A percentile compares a stretch with the other conserved stretches of the same genome.
Conservation (phyloP, 2,329 filamentous ascomycete species). For the Alternaria dauci region DNA sequence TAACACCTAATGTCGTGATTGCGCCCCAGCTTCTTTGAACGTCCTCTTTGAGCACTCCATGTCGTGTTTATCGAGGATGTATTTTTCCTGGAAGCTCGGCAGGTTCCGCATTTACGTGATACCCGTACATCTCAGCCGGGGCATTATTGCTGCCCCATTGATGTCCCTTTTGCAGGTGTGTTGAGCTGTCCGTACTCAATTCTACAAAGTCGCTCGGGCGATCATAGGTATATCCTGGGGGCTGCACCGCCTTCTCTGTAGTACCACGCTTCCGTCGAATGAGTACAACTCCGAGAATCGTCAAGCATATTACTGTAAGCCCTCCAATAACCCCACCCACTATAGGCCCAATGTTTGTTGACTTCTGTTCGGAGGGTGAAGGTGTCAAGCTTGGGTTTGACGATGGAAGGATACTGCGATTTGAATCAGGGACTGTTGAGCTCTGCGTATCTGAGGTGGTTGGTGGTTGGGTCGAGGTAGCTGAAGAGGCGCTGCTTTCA, state of each 20-base stretch:
- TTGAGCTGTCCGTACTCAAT: neutral
- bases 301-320: slow-evolving; percentile 19
- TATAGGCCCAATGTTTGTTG: slow-evolving; percentile 16
- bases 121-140: slow-evolving; percentile 19
- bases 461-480: slow-evolving; percentile 2
- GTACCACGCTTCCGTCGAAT: slow-evolving; percentile 19
- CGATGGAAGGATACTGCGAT: neutral
- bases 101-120: slow-evolving; percentile 16
- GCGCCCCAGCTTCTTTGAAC: neutral
- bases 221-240: slow-evolving; percentile 10
- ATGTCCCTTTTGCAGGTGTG: slow-evolving; percentile 3
- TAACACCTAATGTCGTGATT: neutral
- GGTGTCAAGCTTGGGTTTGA: neutral
- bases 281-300: slow-evolving; percentile 16
- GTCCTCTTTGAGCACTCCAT: neutral
- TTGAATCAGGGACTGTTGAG: neutral
- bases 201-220: neutral
- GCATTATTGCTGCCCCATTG: slow-evolving; percentile 15
- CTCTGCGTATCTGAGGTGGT: slow-evolving; percentile 1
- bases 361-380: slow-evolving; percentile 3
- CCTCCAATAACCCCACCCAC: slow-evolving; percentile 18
- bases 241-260: neutral
- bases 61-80: neutral
- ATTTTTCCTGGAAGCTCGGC: slow-evolving; percentile 14
- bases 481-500: slow-evolving; percentile 8